Evolutionary conservation across 2,329 filamentous ascomycete species (phyloP), one percentile per base, ranked within the genome.

Genomic region (Ceratocystis papillata): DNA sequence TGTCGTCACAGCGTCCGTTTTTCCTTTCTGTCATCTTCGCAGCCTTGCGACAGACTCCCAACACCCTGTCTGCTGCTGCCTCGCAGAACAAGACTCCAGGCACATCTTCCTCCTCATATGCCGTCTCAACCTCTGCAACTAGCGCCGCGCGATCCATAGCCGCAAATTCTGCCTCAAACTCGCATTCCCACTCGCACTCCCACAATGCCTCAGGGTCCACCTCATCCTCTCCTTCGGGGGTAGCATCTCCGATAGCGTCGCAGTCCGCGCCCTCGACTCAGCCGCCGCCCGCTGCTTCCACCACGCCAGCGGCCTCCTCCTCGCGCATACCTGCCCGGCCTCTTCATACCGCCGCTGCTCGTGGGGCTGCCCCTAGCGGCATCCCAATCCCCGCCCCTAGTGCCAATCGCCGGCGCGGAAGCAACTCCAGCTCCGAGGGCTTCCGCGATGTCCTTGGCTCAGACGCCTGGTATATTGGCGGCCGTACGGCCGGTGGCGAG

Each of bases 381-480:
- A 78, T 80, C 20, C 78, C 79, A 45, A 79, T 77, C 46, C 77
- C 74, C 6, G 69, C 72, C 37, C 64, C 70, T 30, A 65, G 65
- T 37, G 22, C 63, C 57, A 55, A 65, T 46, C 76, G 79, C 15
- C 79, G 87, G 66, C 80, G 88, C 66, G 88, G 87, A 30, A 90
- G 87, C 70, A 88, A 91, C 70, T 89, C 86, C 74, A 87, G 83
- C 69, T 86, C 81, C 64, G 88, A 91, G 72, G 88, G 88, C 1
- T 91, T 91, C 74, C 79, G 87, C 64, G 88, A 91, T 68, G 86
- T 85, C 45, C 75, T 85, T 62, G 87, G 86, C 1, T 82, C 83
- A 1, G 88, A 92, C 70, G 90, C 89, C 76, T 90, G 88, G 87
- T 92, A 91, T 72, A 88, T 92, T 65, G 88, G 88, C 25, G 88